Conservation (phyloP, 495 filamentous ascomycete species). For the Podospora anserina region DNA sequence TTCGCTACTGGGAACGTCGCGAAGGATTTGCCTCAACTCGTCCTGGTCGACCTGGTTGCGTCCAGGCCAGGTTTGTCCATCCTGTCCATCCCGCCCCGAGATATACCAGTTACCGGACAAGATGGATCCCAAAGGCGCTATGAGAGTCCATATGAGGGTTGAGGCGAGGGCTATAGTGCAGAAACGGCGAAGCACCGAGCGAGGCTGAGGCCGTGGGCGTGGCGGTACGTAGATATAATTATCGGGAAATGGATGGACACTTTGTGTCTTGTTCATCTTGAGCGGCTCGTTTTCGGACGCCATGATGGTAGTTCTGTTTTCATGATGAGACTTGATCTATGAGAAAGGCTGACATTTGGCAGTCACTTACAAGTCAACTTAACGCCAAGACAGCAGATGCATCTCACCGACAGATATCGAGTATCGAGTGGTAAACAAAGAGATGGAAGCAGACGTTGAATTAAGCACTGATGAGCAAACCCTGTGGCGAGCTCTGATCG, state of each 20-base stretch:
- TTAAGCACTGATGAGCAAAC: neutral
- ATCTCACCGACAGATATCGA: neutral
- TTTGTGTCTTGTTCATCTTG: constrained; percentile 54
- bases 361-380: neutral
- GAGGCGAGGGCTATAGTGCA: constrained; percentile 62
- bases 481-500: neutral
- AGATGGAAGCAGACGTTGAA: neutral
- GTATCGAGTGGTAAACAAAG: neutral
- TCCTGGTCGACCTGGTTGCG: constrained; percentile 51
- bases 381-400: neutral
- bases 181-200: constrained; percentile 64
- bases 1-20: constrained; percentile 64
- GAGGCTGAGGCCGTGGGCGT: constrained; percentile 63
- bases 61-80: constrained; percentile 17
- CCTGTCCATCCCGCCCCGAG: constrained; percentile 46
- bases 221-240: constrained; percentile 32
- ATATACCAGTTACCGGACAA: constrained; percentile 35
- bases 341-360: neutral
- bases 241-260: constrained; percentile 14
- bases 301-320: constrained; percentile 34
- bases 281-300: constrained; percentile 60
- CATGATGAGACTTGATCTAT: neutral
- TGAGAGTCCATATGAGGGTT: constrained; percentile 54
- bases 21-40: constrained; percentile 67
- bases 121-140: constrained; percentile 60